Conservation (phyloP, 2,329 filamentous ascomycete genomes). For the Cytospora chrysosperma region DNA sequence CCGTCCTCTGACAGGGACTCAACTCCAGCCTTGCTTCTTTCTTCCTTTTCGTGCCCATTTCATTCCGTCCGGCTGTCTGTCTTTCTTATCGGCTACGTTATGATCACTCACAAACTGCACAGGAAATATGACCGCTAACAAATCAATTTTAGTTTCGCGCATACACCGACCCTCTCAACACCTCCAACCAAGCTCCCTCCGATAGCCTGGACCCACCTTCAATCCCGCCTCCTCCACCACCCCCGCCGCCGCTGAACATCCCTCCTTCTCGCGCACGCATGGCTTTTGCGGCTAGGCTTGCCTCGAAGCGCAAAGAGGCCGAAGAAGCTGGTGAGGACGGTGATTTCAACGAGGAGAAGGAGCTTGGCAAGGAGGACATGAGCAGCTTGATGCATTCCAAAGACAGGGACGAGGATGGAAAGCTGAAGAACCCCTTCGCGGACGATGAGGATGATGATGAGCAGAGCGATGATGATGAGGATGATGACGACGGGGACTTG, state of each 20-base stretch:
- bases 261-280: conserved; percentile 82
- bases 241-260: conserved; percentile 79
- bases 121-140: conserved; percentile 13
- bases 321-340: conserved; percentile 44
- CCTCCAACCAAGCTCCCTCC: conserved; percentile 36
- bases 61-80: conserved; percentile 4
- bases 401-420: conserved; percentile 25
- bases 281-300: conserved; percentile 85
- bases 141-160: conserved; percentile 52
- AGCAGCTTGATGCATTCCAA: conserved; percentile 16
- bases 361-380: conserved; percentile 18
- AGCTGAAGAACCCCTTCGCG: conserved; percentile 53
- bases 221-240: conserved; percentile 59
- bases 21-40: neutral
- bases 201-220: conserved; percentile 52
- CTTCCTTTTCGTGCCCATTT: neutral
- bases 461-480: conserved; percentile 53
- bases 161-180: conserved; percentile 56
- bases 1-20: conserved; percentile 3
- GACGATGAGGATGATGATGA: conserved; percentile 54
- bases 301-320: conserved; percentile 61
- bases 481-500: conserved; percentile 40
- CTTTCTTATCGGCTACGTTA: neutral
- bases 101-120: neutral
- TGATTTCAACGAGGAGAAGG: conserved; percentile 32